Conservation (phyloP, 2,329 filamentous ascomycete species). For the Chaetomiaceae sp. region DNA sequence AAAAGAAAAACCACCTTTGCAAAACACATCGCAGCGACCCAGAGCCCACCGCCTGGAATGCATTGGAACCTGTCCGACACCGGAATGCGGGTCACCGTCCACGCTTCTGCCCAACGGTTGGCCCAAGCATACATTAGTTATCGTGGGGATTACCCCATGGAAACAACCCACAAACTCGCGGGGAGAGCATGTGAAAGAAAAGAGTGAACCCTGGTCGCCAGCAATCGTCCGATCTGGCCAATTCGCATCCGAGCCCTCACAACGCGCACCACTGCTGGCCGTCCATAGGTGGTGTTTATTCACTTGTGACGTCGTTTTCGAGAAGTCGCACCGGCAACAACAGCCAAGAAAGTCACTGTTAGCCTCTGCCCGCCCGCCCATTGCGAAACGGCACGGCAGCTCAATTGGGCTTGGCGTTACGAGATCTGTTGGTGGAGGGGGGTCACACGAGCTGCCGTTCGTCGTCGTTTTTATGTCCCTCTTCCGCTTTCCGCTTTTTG, state of each 20-base stretch:
- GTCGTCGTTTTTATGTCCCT: neutral
- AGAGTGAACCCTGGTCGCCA: conserved; percentile 13
- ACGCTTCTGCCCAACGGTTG: neutral
- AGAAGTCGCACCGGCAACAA: conserved; percentile 1
- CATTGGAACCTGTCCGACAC: conserved; percentile 5
- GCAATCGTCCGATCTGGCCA: neutral
- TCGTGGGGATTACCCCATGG: too few species aligned
- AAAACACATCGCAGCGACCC: neutral
- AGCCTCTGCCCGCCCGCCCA: neutral
- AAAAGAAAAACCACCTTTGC: too few species aligned
- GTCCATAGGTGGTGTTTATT: too few species aligned
- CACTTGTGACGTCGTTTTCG: conserved; percentile 7
- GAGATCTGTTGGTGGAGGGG: conserved; percentile 5
- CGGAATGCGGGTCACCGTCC: too few species aligned
- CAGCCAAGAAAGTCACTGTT: neutral
- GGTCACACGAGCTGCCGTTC: conserved; percentile 12
- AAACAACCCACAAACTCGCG: conserved; percentile 14
- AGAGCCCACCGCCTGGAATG: neutral
- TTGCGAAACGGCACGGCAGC: conserved; percentile 5
- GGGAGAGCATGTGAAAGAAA: conserved; percentile 21
- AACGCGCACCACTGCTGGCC: conserved; percentile 3
- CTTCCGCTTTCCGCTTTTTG: neutral
- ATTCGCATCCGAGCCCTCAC: neutral
- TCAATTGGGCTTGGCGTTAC: conserved; percentile 19
- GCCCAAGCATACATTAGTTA: neutral